These are phyloP conservation scores for Eutrema salsugineum DNA, from an alignment of 441 rosid species.

Conservation along the genomic window DNA sequence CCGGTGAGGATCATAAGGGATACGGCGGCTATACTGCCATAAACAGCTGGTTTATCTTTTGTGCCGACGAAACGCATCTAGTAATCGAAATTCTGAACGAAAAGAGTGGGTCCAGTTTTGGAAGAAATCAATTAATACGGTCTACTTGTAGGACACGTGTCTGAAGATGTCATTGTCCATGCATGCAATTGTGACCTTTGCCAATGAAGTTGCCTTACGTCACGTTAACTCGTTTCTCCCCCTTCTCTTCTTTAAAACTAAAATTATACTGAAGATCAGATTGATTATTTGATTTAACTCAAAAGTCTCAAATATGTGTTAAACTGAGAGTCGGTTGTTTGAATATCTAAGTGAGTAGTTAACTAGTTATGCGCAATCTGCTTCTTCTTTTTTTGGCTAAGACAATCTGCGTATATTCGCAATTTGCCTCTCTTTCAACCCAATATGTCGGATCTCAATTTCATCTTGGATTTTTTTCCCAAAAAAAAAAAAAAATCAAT, in stretches of 20 bases:
- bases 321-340: background rate
- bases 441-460: too few relatives aligned
- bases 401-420: too few relatives aligned
- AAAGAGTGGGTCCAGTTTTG: constrained; percentile 8
- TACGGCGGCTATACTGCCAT: constrained; percentile 56
- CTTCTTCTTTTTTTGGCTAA: too few relatives aligned
- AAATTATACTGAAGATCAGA: background rate
- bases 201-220: constrained; percentile 14
- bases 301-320: background rate
- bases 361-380: too few relatives aligned
- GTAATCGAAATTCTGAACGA: background rate
- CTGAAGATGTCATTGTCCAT: constrained; percentile 41
- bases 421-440: too few relatives aligned
- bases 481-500: too few relatives aligned
- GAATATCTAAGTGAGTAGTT: background rate
- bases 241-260: background rate
- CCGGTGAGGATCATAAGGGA: constrained; percentile 66
- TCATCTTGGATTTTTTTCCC: too few relatives aligned
- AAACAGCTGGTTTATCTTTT: constrained; percentile 18
- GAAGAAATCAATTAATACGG: background rate
- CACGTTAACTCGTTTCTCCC: background rate
- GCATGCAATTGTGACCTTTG: constrained; percentile 43
- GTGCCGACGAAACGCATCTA: constrained; percentile 6
- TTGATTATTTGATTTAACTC: background rate
- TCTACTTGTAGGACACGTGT: constrained; percentile 52